Base-by-base conservation (phyloP, 75 land plant species). In the Pseudotsuga menziesii region DNA sequence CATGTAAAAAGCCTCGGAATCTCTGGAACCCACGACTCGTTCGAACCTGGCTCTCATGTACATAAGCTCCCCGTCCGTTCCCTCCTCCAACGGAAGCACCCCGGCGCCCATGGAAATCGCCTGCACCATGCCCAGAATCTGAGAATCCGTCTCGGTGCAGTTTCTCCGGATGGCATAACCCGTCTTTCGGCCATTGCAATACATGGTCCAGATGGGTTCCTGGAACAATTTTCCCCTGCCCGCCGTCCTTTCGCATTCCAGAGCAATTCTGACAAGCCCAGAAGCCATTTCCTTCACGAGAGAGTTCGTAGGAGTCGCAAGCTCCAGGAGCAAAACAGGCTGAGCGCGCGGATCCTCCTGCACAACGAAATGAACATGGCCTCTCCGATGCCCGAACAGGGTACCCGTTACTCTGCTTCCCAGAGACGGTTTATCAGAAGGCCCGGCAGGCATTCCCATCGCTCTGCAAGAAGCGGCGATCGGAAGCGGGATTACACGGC, bases 1-100 rank as follows among this genome's bases (percentile, higher is more conserved):
- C 98, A 95, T 95, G 80, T 95, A 95, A 75, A 89, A 90, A 16
- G 97, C 93, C 77, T 96, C 97, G 0, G 92, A 91, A 76, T 96
- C 97, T 48, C 56, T 87, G 12, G 97, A 91, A 12, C 97, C 97
- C 25, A 91, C 88, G 13, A 96, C 99, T 72, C 99, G 64, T 84
- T 96, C 97, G 44, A 91, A 96, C 76, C 86, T 80, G 29, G 99
- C 97, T 57, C 99, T 85, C 93, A 91, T 89, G 81, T 91, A 91
- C 89, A 89, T 87, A 13, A 89, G 76, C 78, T 86, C 91, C 17
- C 84, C 86, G 3, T 67, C 16, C 12, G 54, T 9, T 2, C 69
- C 17, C 22, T 61, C 81, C 2, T 61, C 41, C 22, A 15, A 3
- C 12, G 83, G 83, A 25, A 81, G 75, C 29, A 81, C 82, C 35